phyloP scores from a whole-genome alignment of 2,329 filamentous ascomycete genomes.

The Xylariaceae sp. region DNA sequence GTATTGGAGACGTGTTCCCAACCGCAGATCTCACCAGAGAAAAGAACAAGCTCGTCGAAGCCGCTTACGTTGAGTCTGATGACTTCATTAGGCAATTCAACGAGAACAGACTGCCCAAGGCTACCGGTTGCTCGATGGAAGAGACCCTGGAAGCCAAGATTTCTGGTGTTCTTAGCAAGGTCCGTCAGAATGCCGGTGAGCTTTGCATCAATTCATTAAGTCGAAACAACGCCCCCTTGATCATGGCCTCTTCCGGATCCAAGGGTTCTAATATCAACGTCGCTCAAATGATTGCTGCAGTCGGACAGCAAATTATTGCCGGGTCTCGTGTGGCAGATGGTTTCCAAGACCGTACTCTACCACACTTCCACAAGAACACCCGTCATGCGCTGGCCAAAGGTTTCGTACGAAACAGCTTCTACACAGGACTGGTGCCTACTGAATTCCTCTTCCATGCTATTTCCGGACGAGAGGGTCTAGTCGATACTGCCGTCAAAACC shows the following conservation, averaged over 20 bases:
- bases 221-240: constrained; percentile 83
- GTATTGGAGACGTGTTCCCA: constrained; percentile 90
- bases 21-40: constrained; percentile 62
- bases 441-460: constrained; percentile 99
- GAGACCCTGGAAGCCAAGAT: constrained; percentile 86
- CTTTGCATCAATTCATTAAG: constrained; percentile 88
- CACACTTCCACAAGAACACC: constrained; percentile 91
- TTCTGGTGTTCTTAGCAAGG: constrained; percentile 84
- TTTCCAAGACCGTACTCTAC: constrained; percentile 90
- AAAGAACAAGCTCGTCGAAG: constrained; percentile 71
- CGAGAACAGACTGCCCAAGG: constrained; percentile 73
- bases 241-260: constrained; percentile 96
- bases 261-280: constrained; percentile 98
- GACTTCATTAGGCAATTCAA: constrained; percentile 78
- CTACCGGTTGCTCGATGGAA: constrained; percentile 84
- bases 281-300: constrained; percentile 95
- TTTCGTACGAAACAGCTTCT: constrained; percentile 97
- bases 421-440: constrained; percentile 79
- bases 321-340: constrained; percentile 89
- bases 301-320: constrained; percentile 96
- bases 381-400: constrained; percentile 92
- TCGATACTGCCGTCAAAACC: constrained; percentile 98
- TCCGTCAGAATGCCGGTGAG: constrained; percentile 84
- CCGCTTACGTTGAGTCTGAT: constrained; percentile 76
- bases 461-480: constrained; percentile 94